Conservation (phyloP, 2,329 filamentous ascomycete genomes). For the Ophiocordyceps camponoti-floridani region DNA sequence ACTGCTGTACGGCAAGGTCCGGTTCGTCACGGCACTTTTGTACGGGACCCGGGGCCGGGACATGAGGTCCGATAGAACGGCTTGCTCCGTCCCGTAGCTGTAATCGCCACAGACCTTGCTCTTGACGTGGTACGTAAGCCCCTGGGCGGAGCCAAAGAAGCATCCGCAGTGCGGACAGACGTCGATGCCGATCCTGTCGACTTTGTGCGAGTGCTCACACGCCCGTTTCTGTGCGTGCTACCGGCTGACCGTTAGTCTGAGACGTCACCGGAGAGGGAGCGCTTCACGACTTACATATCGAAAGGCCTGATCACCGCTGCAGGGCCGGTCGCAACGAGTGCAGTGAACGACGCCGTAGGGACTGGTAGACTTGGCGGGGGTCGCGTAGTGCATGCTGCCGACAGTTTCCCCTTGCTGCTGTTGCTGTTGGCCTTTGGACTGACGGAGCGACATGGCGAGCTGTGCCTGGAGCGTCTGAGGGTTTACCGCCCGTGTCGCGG, state of each 20-base stretch:
- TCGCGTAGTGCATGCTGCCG: neutral
- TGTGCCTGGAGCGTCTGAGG: neutral
- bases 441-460: neutral
- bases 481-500: neutral
- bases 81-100: constrained; percentile 3
- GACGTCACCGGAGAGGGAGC: neutral
- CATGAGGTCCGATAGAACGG: neutral
- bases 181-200: constrained; percentile 10
- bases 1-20: neutral
- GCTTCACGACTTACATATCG: constrained; percentile 11
- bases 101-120: constrained; percentile 28
- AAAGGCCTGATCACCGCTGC: constrained; percentile 12
- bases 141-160: constrained; percentile 20
- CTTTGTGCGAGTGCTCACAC: constrained; percentile 6
- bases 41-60: neutral
- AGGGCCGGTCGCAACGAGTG: constrained; percentile 14
- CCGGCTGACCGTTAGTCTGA: constrained; percentile 2
- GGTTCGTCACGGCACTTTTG: no score
- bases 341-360: constrained; percentile 9
- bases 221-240: constrained; percentile 12
- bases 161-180: constrained; percentile 27
- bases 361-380: neutral
- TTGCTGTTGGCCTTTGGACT: neutral
- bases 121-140: constrained; percentile 24
- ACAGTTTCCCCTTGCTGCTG: neutral